Evolutionary conservation across 108 stramenopile species (phyloP).

Genomic region (Nitzschia palea): DNA sequence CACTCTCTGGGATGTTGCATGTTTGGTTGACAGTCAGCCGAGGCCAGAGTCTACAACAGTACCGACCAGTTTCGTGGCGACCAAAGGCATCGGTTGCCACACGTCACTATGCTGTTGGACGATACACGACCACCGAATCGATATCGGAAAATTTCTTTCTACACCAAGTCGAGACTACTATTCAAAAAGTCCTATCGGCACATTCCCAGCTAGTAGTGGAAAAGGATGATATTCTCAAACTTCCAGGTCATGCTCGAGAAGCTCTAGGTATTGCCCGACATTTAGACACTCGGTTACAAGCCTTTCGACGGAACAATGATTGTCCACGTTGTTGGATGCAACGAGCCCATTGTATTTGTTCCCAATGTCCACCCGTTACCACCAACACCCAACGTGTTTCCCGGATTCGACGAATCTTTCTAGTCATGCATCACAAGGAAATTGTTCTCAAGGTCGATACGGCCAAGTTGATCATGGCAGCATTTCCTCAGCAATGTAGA

Average conservation of each 20-base stretch:
- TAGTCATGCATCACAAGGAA: constrained; percentile 81
- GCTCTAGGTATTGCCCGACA: constrained; percentile 53
- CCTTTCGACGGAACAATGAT: constrained; percentile 54
- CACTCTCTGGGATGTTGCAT: too few relatives aligned
- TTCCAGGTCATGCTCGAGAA: constrained; percentile 54
- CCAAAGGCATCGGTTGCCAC: too few relatives aligned
- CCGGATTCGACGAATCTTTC: constrained; percentile 45
- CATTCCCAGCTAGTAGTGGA: not conserved
- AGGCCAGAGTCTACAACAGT: too few relatives aligned
- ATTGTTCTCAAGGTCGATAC: constrained; percentile 68
- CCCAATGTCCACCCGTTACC: constrained; percentile 36
- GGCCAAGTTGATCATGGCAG: constrained; percentile 61
- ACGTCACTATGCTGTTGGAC: not conserved
- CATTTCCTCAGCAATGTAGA: constrained; percentile 51
- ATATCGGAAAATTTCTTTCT: constrained; percentile 27
- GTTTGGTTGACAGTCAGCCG: too few relatives aligned
- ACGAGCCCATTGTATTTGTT: constrained; percentile 65
- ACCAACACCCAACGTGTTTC: not conserved
- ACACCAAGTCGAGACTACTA: constrained; percentile 39
- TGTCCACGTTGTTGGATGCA: constrained; percentile 79
- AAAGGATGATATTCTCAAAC: constrained; percentile 39
- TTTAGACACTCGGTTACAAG: constrained; percentile 42
- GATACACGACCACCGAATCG: not conserved
- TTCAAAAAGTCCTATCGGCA: constrained; percentile 16
- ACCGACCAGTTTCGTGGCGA: too few relatives aligned